Evolutionary conservation across 805 yeast genomes (phyloP).

Genomic region (Debaryomyces hansenii): DNA sequence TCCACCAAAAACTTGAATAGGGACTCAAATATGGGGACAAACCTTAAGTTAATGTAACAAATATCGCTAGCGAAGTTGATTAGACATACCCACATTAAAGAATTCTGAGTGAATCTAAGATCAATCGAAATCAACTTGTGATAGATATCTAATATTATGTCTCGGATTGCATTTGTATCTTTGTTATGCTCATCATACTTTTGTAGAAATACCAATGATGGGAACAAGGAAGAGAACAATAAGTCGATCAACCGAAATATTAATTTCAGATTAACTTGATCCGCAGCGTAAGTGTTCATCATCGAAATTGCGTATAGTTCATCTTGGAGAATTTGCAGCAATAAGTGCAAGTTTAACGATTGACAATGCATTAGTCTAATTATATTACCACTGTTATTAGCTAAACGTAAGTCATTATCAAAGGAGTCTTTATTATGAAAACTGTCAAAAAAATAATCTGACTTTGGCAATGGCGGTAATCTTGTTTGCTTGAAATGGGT

Average conservation of each 20-base stretch:
- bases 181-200: conserved; percentile 1
- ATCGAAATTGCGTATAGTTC: conserved; percentile 14
- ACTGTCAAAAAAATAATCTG: conserved; percentile 14
- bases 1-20: conserved; percentile 18
- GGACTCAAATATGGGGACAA: conserved; percentile 16
- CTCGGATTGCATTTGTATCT: neutral
- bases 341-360: conserved; percentile 8
- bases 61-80: conserved; percentile 30
- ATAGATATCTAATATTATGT: conserved; percentile 6
- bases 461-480: conserved; percentile 33
- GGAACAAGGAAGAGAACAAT: conserved; percentile 14
- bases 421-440: conserved; percentile 6
- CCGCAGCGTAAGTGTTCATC: conserved; percentile 6
- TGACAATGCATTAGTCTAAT: conserved; percentile 7
- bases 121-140: conserved; percentile 9
- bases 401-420: conserved; percentile 1
- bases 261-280: conserved; percentile 9
- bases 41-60: conserved; percentile 27
- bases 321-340: conserved; percentile 9
- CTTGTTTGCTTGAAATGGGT: conserved; percentile 15
- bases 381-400: conserved; percentile 2
- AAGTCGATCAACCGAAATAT: conserved; percentile 14
- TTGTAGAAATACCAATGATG: conserved; percentile 10
- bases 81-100: conserved; percentile 27
- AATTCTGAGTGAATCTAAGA: conserved; percentile 6